Evolutionary conservation across 2,329 filamentous ascomycete species (phyloP).

Genomic region (Cercospora zeina): DNA sequence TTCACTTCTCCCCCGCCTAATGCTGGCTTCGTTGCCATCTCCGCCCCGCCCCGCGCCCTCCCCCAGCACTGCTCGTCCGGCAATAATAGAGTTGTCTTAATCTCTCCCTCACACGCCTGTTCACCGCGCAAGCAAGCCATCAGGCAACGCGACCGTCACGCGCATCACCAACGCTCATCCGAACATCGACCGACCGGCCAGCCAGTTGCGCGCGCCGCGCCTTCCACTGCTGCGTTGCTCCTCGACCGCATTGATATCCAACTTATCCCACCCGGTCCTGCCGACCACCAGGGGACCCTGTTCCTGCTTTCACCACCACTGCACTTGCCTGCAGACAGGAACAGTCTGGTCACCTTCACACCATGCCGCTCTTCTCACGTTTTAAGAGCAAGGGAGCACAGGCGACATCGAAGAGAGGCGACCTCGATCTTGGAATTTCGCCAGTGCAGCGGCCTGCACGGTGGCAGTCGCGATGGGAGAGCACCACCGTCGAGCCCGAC

Average conservation of each 20-base stretch:
- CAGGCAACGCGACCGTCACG: constrained; percentile 12
- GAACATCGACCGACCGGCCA: not conserved
- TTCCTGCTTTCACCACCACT: constrained; percentile 2
- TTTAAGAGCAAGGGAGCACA: constrained; percentile 73
- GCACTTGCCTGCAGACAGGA: not conserved
- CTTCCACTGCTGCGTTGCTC: not conserved
- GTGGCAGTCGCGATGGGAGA: constrained; percentile 83
- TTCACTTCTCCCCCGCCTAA: constrained; percentile 3
- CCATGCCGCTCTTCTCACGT: constrained; percentile 61
- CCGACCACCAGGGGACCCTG: constrained; percentile 11
- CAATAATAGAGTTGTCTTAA: constrained; percentile 3
- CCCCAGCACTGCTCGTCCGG: not conserved
- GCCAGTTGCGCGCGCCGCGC: constrained; percentile 2
- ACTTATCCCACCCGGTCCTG: not conserved
- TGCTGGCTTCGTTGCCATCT: not conserved
- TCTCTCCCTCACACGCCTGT: not conserved
- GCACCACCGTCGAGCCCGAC: constrained; percentile 78
- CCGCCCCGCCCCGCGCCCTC: not conserved
- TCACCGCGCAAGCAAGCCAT: not conserved
- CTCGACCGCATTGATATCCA: constrained; percentile 7
- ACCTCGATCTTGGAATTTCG: constrained; percentile 38
- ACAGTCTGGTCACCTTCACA: constrained; percentile 5
- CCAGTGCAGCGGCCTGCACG: constrained; percentile 64
- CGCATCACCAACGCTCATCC: constrained; percentile 2
- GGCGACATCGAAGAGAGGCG: constrained; percentile 57